Percentiles rank a stretch among this genome's conserved stretches.
phyloP scores from a whole-genome alignment of 805 yeast species.

The Wickerhamiella sergipiensis region DNA sequence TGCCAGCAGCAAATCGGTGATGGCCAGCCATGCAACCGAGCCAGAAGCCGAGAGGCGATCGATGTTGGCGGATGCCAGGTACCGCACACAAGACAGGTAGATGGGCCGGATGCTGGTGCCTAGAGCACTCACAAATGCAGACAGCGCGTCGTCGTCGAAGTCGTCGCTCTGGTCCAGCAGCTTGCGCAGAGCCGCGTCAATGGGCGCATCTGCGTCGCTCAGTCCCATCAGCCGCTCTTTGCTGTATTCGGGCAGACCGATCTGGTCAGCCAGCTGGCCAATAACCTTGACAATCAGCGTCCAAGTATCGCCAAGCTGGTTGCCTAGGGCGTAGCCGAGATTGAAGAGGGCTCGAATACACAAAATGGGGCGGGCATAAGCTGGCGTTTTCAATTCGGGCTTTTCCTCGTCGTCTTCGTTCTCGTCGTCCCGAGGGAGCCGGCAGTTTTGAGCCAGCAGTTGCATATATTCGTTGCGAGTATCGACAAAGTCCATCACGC shows the following conservation, averaged over 20 bases:
- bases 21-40: constrained; percentile 33
- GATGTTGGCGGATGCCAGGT: constrained; percentile 39
- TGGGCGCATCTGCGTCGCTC: constrained; percentile 21
- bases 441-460: constrained; percentile 18
- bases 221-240: background rate
- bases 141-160: constrained; percentile 39
- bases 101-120: constrained; percentile 1
- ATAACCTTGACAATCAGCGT: constrained; percentile 29
- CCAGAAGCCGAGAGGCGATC: constrained; percentile 28
- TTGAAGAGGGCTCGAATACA: constrained; percentile 69
- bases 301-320: constrained; percentile 60
- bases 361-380: constrained; percentile 56
- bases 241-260: background rate
- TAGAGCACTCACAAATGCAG: constrained; percentile 34
- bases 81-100: constrained; percentile 32
- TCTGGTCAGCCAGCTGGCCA: constrained; percentile 7
- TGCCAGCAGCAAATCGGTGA: constrained; percentile 34
- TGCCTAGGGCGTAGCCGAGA: constrained; percentile 70
- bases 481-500: constrained; percentile 44
- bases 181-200: constrained; percentile 45
- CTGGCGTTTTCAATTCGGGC: background rate
- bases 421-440: constrained; percentile 8
- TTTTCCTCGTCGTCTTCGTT: background rate
- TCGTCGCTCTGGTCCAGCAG: constrained; percentile 48
- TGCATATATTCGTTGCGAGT: constrained; percentile 44